phyloP scores from a whole-genome alignment of 1,284 basidiomycete species.

The Mycena sp. region DNA sequence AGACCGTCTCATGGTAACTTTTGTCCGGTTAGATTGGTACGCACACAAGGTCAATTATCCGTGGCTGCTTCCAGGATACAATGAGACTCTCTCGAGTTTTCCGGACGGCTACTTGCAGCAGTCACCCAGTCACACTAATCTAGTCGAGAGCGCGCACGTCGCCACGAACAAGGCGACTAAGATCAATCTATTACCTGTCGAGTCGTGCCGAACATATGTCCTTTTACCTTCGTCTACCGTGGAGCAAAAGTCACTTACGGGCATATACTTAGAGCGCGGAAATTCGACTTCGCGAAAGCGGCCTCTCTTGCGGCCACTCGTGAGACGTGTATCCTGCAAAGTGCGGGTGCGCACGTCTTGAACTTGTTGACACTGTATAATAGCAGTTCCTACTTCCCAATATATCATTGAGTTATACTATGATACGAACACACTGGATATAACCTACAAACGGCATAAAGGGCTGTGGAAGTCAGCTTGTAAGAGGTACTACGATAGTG shows the following conservation, averaged over 20 bases:
- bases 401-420: too few relatives aligned
- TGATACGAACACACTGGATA: too few relatives aligned
- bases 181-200: slow-evolving; percentile 2
- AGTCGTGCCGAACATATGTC: not conserved
- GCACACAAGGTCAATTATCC: slow-evolving; percentile 8
- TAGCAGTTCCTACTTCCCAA: too few relatives aligned
- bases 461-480: too few relatives aligned
- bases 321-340: not conserved
- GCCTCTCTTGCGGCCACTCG: not conserved
- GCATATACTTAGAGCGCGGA: not conserved
- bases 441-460: too few relatives aligned
- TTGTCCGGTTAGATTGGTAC: slow-evolving; percentile 13
- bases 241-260: not conserved
- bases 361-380: too few relatives aligned
- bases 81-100: slow-evolving; percentile 11
- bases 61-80: slow-evolving; percentile 8
- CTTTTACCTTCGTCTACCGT: not conserved
- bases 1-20: not conserved
- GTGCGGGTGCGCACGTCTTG: too few relatives aligned
- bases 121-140: slow-evolving; percentile 9
- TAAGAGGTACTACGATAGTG: too few relatives aligned
- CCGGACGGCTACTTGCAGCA: not conserved
- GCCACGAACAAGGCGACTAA: not conserved
- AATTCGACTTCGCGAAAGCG: too few relatives aligned
- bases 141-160: too few relatives aligned